Evolutionary conservation across 208 protist genomes (phyloP), one percentile per base, ranked within the genome.

Genomic region (Leishmania amazonensis): DNA sequence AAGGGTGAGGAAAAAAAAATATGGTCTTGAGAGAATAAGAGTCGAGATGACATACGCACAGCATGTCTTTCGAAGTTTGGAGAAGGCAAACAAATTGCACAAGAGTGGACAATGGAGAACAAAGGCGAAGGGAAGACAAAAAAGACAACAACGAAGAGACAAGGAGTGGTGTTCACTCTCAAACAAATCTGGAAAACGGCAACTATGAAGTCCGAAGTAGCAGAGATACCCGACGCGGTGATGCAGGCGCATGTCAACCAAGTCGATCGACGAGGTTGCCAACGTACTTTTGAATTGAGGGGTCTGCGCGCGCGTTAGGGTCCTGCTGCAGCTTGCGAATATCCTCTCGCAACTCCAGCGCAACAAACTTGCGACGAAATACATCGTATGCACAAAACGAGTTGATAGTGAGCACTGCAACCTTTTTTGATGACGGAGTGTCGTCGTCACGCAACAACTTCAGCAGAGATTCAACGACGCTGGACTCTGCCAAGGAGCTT

Each of bases 351-450:
- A 98, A 78, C 8, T 91, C 89, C 47, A 93, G 78, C 45, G 76
- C 49, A 42, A 95, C 53, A 80, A 99, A 93, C 40, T 85, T 86
- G 24, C 75, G 76, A 31, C 89, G 83, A 71, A 96, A 98, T 21
- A 97, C 79, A 13, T 96, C 86, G 80, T 98, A 97, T n/a, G 78
- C 65, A 79, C 94, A 98, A 68, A 98, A 98, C 21, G 97, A 96
- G 71, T 94, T 96, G 49, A 99, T 87, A 1, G 96, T 96, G 45
- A 98, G 93, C 47, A 98, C 83, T 13, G 93, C 90, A 47, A 97
- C 96, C 81, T 96, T 96, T 80, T 92, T 95, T 49, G 94, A 79
- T 7, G 81, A 67, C 38, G 86, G 38, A 13, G 85, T 90, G 64
- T 97, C 93, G 64, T 93, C 94, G 49, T 90, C 87, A 28, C 82